Evolutionary conservation across 441 rosid species (phyloP).

Genomic region (Melastoma candidum): DNA sequence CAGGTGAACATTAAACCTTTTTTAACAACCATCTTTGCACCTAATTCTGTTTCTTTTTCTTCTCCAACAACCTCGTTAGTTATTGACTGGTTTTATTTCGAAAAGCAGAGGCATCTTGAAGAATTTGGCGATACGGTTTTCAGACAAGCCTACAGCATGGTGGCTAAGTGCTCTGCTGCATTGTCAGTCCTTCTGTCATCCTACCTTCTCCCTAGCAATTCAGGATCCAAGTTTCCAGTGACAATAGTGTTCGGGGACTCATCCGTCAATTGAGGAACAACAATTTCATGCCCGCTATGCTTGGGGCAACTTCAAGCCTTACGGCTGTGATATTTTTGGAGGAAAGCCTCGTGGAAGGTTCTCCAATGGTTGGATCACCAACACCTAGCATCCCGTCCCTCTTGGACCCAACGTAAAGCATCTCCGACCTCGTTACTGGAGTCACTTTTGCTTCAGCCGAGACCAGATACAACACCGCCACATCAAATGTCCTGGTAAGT

Average conservation of each 20-base stretch:
- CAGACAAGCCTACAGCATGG: conserved; percentile 1
- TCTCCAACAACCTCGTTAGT: too few species aligned
- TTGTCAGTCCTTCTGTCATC: conserved; percentile 10
- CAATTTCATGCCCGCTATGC: conserved; percentile 48
- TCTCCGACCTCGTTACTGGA: conserved; percentile 52
- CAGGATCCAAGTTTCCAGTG: conserved; percentile 33
- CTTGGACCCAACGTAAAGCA: conserved; percentile 42
- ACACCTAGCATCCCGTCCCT: conserved; percentile 38
- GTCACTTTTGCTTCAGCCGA: conserved; percentile 68
- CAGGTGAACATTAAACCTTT: too few species aligned
- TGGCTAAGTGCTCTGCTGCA: conserved; percentile 3
- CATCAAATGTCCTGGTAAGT: conserved; percentile 49
- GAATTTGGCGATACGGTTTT: too few species aligned
- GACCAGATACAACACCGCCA: conserved; percentile 52
- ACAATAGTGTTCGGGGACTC: conserved; percentile 63
- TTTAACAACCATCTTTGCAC: too few species aligned
- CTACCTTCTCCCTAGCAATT: neutral
- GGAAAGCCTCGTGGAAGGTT: conserved; percentile 50
- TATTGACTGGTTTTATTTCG: too few species aligned
- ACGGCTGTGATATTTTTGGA: conserved; percentile 47
- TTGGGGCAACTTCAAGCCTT: conserved; percentile 56
- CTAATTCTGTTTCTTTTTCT: too few species aligned
- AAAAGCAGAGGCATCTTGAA: too few species aligned
- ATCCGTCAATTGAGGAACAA: conserved; percentile 54
- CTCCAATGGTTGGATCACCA: conserved; percentile 44